Evolutionary conservation across 176 grass and related monocot species (phyloP), one percentile per base, ranked within the genome.

Genomic region (Metroxylon sagu): DNA sequence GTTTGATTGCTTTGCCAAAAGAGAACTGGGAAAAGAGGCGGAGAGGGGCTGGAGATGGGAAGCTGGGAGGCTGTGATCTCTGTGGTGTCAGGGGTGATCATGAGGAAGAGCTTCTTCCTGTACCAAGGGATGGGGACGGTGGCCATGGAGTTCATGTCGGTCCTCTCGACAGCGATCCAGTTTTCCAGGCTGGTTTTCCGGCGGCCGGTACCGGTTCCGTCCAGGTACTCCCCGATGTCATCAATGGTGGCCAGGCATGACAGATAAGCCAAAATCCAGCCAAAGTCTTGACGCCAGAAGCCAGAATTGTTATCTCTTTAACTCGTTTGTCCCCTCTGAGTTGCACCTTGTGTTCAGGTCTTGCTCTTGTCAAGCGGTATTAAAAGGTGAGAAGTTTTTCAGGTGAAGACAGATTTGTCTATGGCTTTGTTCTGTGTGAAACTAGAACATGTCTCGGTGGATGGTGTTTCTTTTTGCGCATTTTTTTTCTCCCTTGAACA

Each of bases 51-150:
- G 21, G 18, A 5, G 23, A 76, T 62, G 48, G 43, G 15, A 5
- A 29, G 48, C 5, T 53, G 48, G 82, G 64, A 79, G 28, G 71
- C 60, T 39, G 60, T 15, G 26, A 56, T 85, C 35, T 65, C 60
- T 17, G 64, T 76, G 54, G 75, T 89, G 18, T 51, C 85, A 25
- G 67, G 60, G 3, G 78, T 89, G 74, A 25, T 76, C 67, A 62
- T 89, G 78, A 75, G 86, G 25, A 70, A 83, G 72, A 67, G 75
- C 86, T 66, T 89, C 78, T 70, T 67, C 78, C 68, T 71, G 29
- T 49, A 85, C 26, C 71, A 62, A 16, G 86, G 82, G 18, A 60
- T 69, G 49, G 14, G 74, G 19, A 72, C 21, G 53, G 70, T 79
- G 67, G 67, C 64, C 0, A 3, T 60, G 54, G 82, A 85, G 27